Percentiles rank a stretch among this genome's conserved stretches.
These are phyloP conservation scores for Handroanthus guayacan DNA, from an alignment of 257 asterid species.

Conservation along the genomic window DNA sequence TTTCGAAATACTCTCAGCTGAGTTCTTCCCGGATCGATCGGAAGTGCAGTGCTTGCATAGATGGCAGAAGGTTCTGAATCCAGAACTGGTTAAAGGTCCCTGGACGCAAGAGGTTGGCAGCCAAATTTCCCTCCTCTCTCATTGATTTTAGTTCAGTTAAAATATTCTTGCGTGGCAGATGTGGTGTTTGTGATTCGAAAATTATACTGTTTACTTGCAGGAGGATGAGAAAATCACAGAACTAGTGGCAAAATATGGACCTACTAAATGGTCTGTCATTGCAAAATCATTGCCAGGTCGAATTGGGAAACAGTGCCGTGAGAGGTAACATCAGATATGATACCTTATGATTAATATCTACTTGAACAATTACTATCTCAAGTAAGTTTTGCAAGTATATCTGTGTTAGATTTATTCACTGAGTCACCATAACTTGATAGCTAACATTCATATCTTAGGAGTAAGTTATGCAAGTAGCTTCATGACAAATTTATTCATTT, in stretches of 20 bases:
- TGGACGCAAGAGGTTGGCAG: constrained; percentile 89
- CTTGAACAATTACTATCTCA: neutral
- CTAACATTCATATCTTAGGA: constrained; percentile 18
- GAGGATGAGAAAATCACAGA: constrained; percentile 91
- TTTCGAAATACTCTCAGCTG: constrained; percentile 56
- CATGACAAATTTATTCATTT: neutral
- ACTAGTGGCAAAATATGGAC: constrained; percentile 89
- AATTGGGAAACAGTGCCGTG: constrained; percentile 99
- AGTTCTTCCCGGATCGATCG: constrained; percentile 95
- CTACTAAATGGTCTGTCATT: constrained; percentile 96
- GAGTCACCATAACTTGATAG: neutral
- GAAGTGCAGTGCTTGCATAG: constrained; percentile 99
- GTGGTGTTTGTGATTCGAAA: constrained; percentile 26
- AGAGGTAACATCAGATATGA: constrained; percentile 67
- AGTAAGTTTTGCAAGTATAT: constrained; percentile 18
- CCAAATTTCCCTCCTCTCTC: constrained; percentile 31
- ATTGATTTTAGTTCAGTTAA: constrained; percentile 23
- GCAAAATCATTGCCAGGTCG: constrained; percentile 97
- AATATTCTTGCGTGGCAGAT: constrained; percentile 29
- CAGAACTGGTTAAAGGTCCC: constrained; percentile 99
- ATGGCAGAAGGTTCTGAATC: constrained; percentile 99
- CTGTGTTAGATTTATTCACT: constrained; percentile 1
- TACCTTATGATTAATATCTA: constrained; percentile 12
- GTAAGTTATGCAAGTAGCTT: neutral
- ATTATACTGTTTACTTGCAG: constrained; percentile 51